Evolutionary conservation across 208 protist genomes (phyloP), one percentile per base, ranked within the genome.

Genomic region (Wallacemonas rigidus): DNA sequence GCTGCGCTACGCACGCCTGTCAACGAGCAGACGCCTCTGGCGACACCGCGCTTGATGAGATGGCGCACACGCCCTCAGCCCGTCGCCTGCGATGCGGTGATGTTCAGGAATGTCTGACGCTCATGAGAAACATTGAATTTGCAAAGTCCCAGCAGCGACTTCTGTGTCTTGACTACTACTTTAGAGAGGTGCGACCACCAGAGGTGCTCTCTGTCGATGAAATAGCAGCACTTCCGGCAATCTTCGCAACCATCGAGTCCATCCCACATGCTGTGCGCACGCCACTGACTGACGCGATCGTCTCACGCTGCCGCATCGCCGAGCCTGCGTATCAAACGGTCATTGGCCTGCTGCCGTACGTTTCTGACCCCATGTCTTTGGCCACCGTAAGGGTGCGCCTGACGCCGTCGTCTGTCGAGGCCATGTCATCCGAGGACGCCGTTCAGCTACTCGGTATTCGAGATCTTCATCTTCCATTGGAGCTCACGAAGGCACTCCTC

Each of bases 51-150:
- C 9, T 48, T 17, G 35, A 58, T 17, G 54, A 35, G 54, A 58
- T 58, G 9, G 54, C 15, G 15, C 9, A 26, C 26, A 26, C 26
- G 26, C 26, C 26, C 26, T 26, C 26, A 26, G 26, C 26, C 41
- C 7, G 62, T 43, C 5, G 8, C 8, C 6, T 43, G 55, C 43
- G 43, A 15, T 48, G 51, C 53, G 44, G 58, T 44, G 40, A 55
- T 8, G 8, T 54, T 2, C 7, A 44, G 50, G 53, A 74, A 38
- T 75, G 69, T 43, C 9, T 75, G 5, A 62, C 73, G 40, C 54
- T 86, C 3, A 70, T 80, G 71, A 15, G 15, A 12, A 76, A 76
- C 45, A 47, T 71, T 35, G 11, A 47, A n/a, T 71, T 69, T 45
- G 45, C 41, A 35, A 53, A 51, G 47, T n/a, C 54, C n/a, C 51